A percentile compares a stretch with the other conserved stretches of the same genome.
Conservation (phyloP, 208 protist species). For the Leishmania arabica region DNA sequence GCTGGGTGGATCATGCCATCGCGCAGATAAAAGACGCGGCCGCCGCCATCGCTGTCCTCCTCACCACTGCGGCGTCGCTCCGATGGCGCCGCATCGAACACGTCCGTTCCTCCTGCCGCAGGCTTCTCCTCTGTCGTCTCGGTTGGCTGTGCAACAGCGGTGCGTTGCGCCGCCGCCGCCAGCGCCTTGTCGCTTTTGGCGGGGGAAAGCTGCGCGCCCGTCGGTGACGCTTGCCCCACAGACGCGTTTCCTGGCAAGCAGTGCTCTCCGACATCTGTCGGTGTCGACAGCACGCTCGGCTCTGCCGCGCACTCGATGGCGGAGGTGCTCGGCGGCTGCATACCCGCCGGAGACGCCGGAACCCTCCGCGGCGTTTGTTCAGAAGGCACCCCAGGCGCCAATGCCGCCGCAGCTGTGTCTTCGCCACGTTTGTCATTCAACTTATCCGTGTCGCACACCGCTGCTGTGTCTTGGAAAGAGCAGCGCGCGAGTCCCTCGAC, state of each 20-base stretch:
- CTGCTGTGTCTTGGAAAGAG: not conserved
- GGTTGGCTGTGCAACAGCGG: not conserved
- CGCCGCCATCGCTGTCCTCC: not conserved
- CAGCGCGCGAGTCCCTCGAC: not conserved
- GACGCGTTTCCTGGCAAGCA: not conserved
- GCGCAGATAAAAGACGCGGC: slow-evolving; percentile 28
- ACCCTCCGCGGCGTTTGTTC: not conserved
- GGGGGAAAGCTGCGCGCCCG: not conserved
- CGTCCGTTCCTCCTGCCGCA: not conserved
- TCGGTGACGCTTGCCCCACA: not conserved
- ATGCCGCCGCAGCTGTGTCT: not conserved
- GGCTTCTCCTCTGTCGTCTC: not conserved
- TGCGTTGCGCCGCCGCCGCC: not conserved
- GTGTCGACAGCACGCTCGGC: not conserved
- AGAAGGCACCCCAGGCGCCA: not conserved
- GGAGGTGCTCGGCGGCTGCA: not conserved
- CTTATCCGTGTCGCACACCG: not conserved
- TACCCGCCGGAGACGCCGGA: not conserved
- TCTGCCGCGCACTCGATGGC: not conserved
- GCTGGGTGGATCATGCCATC: slow-evolving; percentile 3
- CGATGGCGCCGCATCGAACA: not conserved
- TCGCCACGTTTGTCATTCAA: not conserved
- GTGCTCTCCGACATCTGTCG: not conserved
- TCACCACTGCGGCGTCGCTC: not conserved
- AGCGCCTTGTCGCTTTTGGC: too few species aligned